A percentile compares a stretch with the other conserved stretches of the same genome.
Evolutionary conservation across 192 early-diverging fungal species (phyloP).

Genomic region (Pilobolus umbonatus): DNA sequence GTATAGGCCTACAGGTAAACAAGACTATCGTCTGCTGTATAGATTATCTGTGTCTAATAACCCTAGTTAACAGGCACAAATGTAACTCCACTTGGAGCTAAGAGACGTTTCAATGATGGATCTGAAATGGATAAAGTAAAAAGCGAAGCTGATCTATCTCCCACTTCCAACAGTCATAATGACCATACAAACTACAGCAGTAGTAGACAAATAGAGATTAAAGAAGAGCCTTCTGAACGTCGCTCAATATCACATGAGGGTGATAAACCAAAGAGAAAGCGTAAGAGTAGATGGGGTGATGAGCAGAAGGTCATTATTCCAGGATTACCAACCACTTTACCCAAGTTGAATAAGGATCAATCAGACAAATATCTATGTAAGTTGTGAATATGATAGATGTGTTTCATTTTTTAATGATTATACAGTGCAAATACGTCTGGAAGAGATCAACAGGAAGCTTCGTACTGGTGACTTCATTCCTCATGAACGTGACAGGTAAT

Average conservation of each 20-base stretch:
- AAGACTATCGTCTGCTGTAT: neutral
- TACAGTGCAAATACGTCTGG: constrained; percentile 83
- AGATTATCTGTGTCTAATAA: neutral
- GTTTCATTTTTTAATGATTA: neutral
- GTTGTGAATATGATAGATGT: neutral
- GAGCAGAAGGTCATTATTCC: constrained; percentile 69
- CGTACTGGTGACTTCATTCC: constrained; percentile 82
- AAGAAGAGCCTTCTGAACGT: too few species aligned
- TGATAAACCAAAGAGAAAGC: constrained; percentile 58
- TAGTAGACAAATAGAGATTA: too few species aligned
- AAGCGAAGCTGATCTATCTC: neutral
- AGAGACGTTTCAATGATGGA: constrained; percentile 21
- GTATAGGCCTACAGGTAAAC: constrained; percentile 16
- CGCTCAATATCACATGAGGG: neutral
- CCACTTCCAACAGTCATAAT: neutral
- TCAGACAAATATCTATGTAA: constrained; percentile 72
- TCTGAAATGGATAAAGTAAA: neutral
- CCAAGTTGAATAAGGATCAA: constrained; percentile 74
- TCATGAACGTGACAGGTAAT: constrained; percentile 66
- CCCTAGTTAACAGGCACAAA: constrained; percentile 11
- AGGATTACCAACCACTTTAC: constrained; percentile 72
- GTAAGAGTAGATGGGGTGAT: constrained; percentile 88
- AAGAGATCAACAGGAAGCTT: constrained; percentile 84
- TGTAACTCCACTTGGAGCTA: constrained; percentile 19
- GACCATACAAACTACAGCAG: neutral